Evolutionary conservation across 495 filamentous ascomycete species (phyloP), one percentile per base, ranked within the genome.

Genomic region (Cenococcum geophilum): DNA sequence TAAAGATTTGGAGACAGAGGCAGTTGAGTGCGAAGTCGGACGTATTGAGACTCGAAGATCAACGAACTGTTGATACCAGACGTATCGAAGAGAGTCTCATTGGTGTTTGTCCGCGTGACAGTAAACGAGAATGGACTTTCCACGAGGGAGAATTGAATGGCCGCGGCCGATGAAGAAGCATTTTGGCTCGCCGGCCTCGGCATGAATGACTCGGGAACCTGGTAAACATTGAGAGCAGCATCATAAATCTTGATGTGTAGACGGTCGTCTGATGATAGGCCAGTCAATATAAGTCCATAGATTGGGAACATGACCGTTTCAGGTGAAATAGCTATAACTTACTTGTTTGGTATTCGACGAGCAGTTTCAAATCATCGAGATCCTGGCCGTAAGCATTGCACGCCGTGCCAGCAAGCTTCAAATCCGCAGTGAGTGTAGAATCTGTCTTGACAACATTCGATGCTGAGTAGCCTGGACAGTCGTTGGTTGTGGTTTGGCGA

Each of bases 211-310:
- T 85, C 80, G 14, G 90, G 89, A 20, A 96, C 83, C 71, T 93
- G 87, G 67, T 92, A 96, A 21, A 88, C 82, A 55, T 82, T 76
- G 56, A 89, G 82, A n/a, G 79, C 82, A 23, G 81, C 76, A 72
- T 95, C 91, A 61, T 86, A 83, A 59, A 96, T 91, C 71, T 88
- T 84, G 67, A 95, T 85, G 72, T 93, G 90, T 14, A 95, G 83
- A 16, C 91, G 86, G 20, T 69, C 49, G 20, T 63, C 66, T 66
- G 42, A 12, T 55, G 32, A 43, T 20, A 14, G 11, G 9, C 45
- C 1, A 45, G 20, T 27, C 78, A 77, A 36, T 86, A 86, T 90
- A 16, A 27, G 20, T n/a, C 9, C 61, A 48, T 32, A 18, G 21
- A 22, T 8, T 32, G 45, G 12, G n/a, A 58, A 56, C 8, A 14